Conservation (phyloP, 73 alveolate species). For the Stentor coeruleus region DNA sequence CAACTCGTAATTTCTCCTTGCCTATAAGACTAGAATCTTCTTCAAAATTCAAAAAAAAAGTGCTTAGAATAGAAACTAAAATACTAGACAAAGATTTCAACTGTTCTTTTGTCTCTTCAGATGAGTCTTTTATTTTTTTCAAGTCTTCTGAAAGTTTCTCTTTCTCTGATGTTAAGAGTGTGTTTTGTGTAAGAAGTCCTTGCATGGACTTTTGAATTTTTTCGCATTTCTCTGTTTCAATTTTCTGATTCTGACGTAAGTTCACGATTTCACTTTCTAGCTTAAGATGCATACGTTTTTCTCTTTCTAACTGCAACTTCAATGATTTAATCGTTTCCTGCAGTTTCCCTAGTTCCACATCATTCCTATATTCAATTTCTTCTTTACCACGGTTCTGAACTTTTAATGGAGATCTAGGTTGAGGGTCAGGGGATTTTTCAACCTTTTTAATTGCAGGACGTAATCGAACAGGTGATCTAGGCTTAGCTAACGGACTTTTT, state of each 20-base stretch:
- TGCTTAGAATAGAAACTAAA: background rate
- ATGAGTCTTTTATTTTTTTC: background rate
- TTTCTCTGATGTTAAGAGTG: background rate
- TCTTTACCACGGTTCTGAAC: background rate
- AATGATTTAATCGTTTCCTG: background rate
- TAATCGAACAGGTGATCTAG: background rate
- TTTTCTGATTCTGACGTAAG: background rate
- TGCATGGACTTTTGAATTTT: background rate
- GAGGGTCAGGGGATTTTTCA: slow-evolving; percentile 6
- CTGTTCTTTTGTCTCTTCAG: background rate
- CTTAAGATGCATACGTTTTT: background rate
- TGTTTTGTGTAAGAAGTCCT: background rate
- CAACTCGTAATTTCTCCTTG: background rate
- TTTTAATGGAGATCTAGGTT: slow-evolving; percentile 2
- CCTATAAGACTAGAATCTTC: no score
- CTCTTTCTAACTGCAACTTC: background rate
- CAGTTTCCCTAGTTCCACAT: background rate
- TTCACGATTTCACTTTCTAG: background rate
- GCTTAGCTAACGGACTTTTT: background rate
- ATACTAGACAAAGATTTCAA: background rate
- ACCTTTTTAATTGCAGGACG: background rate
- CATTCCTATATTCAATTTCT: background rate
- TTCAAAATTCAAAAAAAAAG: background rate
- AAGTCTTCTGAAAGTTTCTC: background rate
- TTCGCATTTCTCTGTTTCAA: background rate